phyloP scores from a whole-genome alignment of 1,284 basidiomycete genomes.

The Polyporus tsugae region DNA sequence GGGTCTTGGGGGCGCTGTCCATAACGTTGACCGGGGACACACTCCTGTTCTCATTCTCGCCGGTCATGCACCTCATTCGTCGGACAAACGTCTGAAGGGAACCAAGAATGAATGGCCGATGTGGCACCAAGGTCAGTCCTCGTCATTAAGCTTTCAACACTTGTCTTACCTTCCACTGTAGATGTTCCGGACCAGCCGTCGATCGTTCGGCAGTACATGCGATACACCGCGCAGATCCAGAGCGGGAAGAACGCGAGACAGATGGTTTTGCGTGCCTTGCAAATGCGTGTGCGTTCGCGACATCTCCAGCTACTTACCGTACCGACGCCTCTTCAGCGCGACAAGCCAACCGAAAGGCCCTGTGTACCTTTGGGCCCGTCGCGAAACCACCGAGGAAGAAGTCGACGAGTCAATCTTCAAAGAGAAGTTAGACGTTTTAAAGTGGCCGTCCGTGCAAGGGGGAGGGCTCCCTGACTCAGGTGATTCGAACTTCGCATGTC shows the following conservation, averaged over 20 bases:
- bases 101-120: constrained; percentile 79
- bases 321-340: constrained; percentile 49
- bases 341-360: constrained; percentile 74
- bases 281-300: constrained; percentile 53
- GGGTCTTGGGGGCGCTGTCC: constrained; percentile 66
- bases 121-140: constrained; percentile 76
- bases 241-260: constrained; percentile 59
- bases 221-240: constrained; percentile 62
- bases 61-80: constrained; percentile 68
- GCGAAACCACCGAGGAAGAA: constrained; percentile 75
- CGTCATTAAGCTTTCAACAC: too few relatives aligned
- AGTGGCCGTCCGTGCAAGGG: constrained; percentile 62
- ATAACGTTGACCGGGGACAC: constrained; percentile 71
- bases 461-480: constrained; percentile 56
- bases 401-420: constrained; percentile 50
- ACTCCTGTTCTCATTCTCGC: constrained; percentile 76
- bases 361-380: constrained; percentile 74
- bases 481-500: constrained; percentile 34
- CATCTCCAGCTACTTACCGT: neutral
- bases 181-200: neutral
- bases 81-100: constrained; percentile 63
- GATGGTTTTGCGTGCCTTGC: constrained; percentile 63
- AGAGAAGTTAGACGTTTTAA: constrained; percentile 42
- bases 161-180: too few relatives aligned
- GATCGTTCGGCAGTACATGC: neutral